Evolutionary conservation across 768 basidiomycete genomes (phyloP).

Genomic region (Lepiota brunneoincarnata): DNA sequence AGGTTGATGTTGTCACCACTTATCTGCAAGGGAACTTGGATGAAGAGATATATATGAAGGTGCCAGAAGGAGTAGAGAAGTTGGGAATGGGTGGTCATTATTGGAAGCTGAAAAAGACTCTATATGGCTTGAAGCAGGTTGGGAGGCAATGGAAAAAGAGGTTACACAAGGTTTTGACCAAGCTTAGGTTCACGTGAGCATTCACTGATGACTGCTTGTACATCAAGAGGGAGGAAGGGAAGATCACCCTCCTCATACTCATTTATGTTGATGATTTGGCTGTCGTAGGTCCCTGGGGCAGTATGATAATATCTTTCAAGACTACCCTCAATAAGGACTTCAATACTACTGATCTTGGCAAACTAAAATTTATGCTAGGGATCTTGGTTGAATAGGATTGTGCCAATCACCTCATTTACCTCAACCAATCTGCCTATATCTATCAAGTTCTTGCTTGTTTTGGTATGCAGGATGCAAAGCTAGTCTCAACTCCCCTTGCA

Average conservation of each 20-base stretch:
- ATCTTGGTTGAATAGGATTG: conserved; percentile 20
- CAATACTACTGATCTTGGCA: conserved; percentile 22
- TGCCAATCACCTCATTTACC: conserved; percentile 17
- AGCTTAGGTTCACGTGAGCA: conserved; percentile 12
- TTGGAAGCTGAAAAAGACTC: conserved; percentile 1
- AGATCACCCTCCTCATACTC: conserved; percentile 22
- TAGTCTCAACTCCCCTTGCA: conserved; percentile 20
- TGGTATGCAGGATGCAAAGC: conserved; percentile 16
- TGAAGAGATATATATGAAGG: conserved; percentile 25
- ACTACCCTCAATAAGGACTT: conserved; percentile 11
- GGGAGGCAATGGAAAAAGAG: too few species aligned
- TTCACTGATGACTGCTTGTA: conserved; percentile 11
- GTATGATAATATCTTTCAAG: neutral
- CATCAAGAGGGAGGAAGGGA: too few species aligned
- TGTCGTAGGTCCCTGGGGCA: neutral
- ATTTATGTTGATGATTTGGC: conserved; percentile 18
- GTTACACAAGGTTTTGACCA: conserved; percentile 10
- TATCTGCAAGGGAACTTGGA: conserved; percentile 24
- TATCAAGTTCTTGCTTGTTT: conserved; percentile 17
- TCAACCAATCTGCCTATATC: conserved; percentile 24
- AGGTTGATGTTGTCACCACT: conserved; percentile 19
- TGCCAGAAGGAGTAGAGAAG: too few species aligned
- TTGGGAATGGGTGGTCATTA: conserved; percentile 10
- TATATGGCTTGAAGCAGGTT: conserved; percentile 35
- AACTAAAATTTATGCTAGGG: conserved; percentile 25